phyloP scores from a whole-genome alignment of 2,329 filamentous ascomycete species.

The Phoma sp. region DNA sequence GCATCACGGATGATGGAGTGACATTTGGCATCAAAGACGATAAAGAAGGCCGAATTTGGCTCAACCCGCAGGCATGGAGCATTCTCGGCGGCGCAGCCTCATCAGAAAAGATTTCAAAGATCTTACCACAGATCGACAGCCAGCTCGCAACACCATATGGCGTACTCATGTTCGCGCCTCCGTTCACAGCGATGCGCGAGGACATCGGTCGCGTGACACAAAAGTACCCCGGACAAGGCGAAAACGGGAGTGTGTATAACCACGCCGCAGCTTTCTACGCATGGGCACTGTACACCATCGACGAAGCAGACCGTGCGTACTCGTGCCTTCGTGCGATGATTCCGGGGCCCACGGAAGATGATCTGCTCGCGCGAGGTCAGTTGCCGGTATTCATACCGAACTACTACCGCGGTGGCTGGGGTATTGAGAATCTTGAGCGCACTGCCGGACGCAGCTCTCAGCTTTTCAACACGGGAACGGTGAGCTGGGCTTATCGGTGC shows the following conservation, averaged over 20 bases:
- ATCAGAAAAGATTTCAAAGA: slow-evolving; percentile 51
- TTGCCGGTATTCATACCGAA: slow-evolving; percentile 65
- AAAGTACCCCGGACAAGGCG: slow-evolving; percentile 64
- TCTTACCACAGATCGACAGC: slow-evolving; percentile 58
- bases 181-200: slow-evolving; percentile 63
- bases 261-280: slow-evolving; percentile 64
- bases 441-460: slow-evolving; percentile 64
- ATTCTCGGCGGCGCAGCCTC: slow-evolving; percentile 62
- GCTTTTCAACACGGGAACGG: slow-evolving; percentile 65
- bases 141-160: slow-evolving; percentile 63
- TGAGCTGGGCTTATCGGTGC: slow-evolving; percentile 63
- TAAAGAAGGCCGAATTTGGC: slow-evolving; percentile 63
- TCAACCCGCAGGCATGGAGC: slow-evolving; percentile 64
- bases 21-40: slow-evolving; percentile 60
- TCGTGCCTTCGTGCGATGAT: slow-evolving; percentile 60
- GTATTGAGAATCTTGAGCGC: slow-evolving; percentile 28
- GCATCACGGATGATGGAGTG: slow-evolving; percentile 64
- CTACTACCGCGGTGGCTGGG: slow-evolving; percentile 57
- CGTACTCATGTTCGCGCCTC: slow-evolving; percentile 62
- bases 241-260: slow-evolving; percentile 66
- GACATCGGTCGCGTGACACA: slow-evolving; percentile 65
- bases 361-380: slow-evolving; percentile 61
- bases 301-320: slow-evolving; percentile 59
- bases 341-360: slow-evolving; percentile 59
- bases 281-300: slow-evolving; percentile 60